Conservation (phyloP, 306 rosid species). For the Lathyrus aphaca region DNA sequence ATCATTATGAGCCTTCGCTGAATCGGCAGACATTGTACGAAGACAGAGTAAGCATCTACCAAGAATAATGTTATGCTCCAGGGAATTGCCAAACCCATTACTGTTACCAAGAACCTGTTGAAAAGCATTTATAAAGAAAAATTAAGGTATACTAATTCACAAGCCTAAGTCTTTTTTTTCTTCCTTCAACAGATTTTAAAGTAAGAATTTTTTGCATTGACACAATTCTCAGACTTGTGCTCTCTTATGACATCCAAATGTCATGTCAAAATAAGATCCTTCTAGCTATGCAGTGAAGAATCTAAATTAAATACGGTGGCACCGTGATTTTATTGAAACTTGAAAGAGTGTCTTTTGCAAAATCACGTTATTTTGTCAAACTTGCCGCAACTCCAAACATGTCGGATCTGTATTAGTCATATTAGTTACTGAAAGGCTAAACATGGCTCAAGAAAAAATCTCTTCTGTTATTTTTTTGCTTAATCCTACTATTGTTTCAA, state of each 20-base stretch:
- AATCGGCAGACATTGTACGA: constrained; percentile 56
- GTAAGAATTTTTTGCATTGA: background rate
- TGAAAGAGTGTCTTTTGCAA: background rate
- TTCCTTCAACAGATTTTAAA: too few relatives aligned
- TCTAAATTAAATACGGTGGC: background rate
- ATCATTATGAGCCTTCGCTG: constrained; percentile 63
- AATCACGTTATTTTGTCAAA: background rate
- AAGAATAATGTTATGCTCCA: constrained; percentile 84
- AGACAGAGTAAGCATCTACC: constrained; percentile 78
- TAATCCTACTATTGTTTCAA: background rate
- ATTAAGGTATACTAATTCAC: background rate
- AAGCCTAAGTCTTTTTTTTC: background rate
- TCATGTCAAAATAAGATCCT: constrained; percentile 22
- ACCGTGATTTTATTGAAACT: background rate
- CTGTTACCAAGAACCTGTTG: constrained; percentile 83
- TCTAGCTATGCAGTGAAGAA: background rate
- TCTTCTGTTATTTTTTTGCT: background rate
- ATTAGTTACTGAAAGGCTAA: background rate
- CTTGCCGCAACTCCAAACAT: background rate
- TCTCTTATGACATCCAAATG: background rate
- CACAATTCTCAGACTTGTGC: background rate
- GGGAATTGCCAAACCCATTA: constrained; percentile 88
- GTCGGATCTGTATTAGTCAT: background rate
- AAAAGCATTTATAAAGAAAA: constrained; percentile 36
- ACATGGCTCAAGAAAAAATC: background rate